phyloP scores from a whole-genome alignment of 441 rosid genomes.

The Gossypium schwendimanii region DNA sequence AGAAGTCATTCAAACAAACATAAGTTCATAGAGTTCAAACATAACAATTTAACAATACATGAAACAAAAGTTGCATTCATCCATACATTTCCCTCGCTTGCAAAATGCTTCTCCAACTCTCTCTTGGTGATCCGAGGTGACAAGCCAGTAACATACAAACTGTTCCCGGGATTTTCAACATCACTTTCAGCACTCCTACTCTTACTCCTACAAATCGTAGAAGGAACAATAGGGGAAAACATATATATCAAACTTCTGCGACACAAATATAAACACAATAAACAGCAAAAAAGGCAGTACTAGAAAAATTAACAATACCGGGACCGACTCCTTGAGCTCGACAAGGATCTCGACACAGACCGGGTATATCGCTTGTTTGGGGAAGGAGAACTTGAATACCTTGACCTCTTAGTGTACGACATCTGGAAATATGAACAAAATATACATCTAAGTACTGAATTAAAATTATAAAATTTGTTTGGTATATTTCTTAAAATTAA shows the following conservation, averaged over 20 bases:
- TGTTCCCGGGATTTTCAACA: conserved; percentile 86
- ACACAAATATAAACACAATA: background rate
- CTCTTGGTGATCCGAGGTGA: conserved; percentile 63
- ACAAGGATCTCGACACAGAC: conserved; percentile 53
- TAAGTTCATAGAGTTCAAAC: background rate
- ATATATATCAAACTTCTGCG: background rate
- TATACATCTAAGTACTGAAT: background rate
- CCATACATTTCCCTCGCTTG: conserved; percentile 63
- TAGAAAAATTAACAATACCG: conserved; percentile 24
- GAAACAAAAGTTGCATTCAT: background rate
- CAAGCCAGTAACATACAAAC: conserved; percentile 84
- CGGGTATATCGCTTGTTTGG: conserved; percentile 44
- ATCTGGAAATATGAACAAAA: conserved; percentile 33
- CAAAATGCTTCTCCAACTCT: conserved; percentile 73
- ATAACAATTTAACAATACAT: background rate
- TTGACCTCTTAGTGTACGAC: conserved; percentile 65
- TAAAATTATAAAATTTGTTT: no score
- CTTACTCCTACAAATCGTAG: conserved; percentile 39
- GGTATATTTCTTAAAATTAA: no score
- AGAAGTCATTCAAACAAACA: background rate
- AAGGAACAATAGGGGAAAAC: background rate
- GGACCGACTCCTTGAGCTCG: conserved; percentile 40
- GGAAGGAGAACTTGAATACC: conserved; percentile 55
- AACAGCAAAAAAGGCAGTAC: background rate
- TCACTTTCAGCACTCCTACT: conserved; percentile 61